phyloP scores from a whole-genome alignment of 495 filamentous ascomycete species.

The Usnea hakonensis region DNA sequence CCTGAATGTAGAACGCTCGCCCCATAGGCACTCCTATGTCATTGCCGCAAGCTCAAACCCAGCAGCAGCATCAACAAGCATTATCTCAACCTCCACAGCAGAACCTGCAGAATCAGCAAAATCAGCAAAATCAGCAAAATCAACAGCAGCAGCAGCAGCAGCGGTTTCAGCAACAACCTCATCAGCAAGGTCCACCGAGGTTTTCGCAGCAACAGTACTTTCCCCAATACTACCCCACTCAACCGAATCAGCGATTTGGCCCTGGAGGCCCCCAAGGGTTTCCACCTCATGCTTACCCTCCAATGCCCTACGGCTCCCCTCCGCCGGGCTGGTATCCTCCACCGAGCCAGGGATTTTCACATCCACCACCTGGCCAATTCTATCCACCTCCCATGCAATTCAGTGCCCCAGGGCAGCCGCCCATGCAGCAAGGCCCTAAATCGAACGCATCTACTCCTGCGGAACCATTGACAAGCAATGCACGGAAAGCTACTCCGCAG shows the following conservation, averaged over 20 bases:
- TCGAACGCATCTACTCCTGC: slow-evolving; percentile 31
- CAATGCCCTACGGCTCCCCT: slow-evolving; percentile 56
- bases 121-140: slow-evolving; percentile 3
- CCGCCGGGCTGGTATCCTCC: slow-evolving; percentile 73
- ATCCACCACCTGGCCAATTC: slow-evolving; percentile 49
- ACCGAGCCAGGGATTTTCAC: slow-evolving; percentile 71
- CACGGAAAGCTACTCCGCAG: slow-evolving; percentile 15
- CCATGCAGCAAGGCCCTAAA: slow-evolving; percentile 25
- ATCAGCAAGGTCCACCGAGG: slow-evolving; percentile 34
- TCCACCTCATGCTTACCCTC: slow-evolving; percentile 53
- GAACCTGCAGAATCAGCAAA: slow-evolving; percentile 16
- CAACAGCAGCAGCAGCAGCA: slow-evolving; percentile 31
- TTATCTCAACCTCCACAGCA: slow-evolving; percentile 14
- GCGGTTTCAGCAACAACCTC: slow-evolving; percentile 45
- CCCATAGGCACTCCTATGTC: slow-evolving; percentile 26
- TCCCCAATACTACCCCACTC: slow-evolving; percentile 39
- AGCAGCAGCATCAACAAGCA: slow-evolving; percentile 12
- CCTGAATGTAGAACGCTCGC: slow-evolving; percentile 31
- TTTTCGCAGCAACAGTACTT: slow-evolving; percentile 47
- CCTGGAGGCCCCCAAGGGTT: slow-evolving; percentile 45
- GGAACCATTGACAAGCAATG: slow-evolving; percentile 25
- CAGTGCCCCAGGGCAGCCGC: slow-evolving; percentile 44
- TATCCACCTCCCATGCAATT: slow-evolving; percentile 42
- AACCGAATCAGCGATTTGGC: slow-evolving; percentile 41
- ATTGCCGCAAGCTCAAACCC: slow-evolving; percentile 19